Evolutionary conservation across 2,329 filamentous ascomycete species (phyloP).

Genomic region (Ampelomyces quisqualis): DNA sequence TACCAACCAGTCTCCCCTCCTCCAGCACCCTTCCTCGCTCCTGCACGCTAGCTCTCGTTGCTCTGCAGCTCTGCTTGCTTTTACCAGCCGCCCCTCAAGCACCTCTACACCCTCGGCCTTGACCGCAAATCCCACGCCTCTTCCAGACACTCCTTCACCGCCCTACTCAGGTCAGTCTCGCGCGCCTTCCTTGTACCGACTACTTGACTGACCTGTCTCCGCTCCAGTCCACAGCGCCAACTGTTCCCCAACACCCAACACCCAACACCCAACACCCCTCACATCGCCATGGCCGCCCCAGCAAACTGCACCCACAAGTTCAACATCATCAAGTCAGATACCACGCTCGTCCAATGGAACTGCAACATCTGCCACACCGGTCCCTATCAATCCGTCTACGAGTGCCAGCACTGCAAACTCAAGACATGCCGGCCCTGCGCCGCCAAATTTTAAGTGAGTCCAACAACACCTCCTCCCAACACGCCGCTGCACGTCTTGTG

Average conservation of each 20-base stretch:
- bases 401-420: constrained; percentile 54
- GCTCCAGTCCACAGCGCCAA: constrained; percentile 17
- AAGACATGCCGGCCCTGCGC: constrained; percentile 53
- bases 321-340: constrained; percentile 55
- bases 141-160: constrained; percentile 24
- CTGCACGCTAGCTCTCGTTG: constrained; percentile 18
- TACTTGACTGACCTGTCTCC: constrained; percentile 22
- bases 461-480: neutral
- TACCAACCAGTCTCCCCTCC: neutral
- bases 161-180: constrained; percentile 24
- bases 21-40: constrained; percentile 10
- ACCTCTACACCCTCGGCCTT: constrained; percentile 26
- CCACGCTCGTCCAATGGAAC: constrained; percentile 54
- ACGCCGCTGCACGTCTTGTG: neutral
- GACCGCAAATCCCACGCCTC: constrained; percentile 29
- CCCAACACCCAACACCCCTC: constrained; percentile 5
- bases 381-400: constrained; percentile 54
- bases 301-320: constrained; percentile 52
- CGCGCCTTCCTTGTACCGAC: constrained; percentile 29
- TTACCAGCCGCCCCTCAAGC: constrained; percentile 39
- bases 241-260: neutral
- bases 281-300: constrained; percentile 48
- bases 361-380: constrained; percentile 55
- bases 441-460: constrained; percentile 45
- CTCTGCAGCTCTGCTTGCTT: constrained; percentile 35